These are phyloP conservation scores for Phallus indusiatus DNA, from an alignment of 768 basidiomycete species.

Conservation along the genomic window DNA sequence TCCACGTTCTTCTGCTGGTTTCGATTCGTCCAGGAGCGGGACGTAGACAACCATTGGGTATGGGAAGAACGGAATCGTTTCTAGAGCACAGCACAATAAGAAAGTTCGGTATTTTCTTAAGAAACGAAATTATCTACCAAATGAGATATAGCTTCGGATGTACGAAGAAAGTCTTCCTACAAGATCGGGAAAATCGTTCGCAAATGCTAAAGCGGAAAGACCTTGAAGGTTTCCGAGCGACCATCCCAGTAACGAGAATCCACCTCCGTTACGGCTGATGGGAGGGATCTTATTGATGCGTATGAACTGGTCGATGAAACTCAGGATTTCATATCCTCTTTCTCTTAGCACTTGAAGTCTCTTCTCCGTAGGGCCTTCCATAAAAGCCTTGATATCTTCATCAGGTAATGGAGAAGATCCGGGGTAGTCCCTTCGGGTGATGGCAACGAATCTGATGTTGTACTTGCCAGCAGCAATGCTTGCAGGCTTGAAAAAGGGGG, in stretches of 20 bases:
- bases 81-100: no score
- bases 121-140: constrained; percentile 16
- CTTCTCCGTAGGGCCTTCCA: neutral
- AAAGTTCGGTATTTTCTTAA: no score
- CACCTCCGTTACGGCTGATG: constrained; percentile 17
- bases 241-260: constrained; percentile 27
- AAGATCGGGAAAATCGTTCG: constrained; percentile 16
- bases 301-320: constrained; percentile 26
- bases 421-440: constrained; percentile 28
- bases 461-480: constrained; percentile 16
- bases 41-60: no score
- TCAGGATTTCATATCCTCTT: constrained; percentile 25
- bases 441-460: constrained; percentile 25
- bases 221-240: constrained; percentile 22
- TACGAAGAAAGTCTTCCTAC: constrained; percentile 13
- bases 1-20: no score
- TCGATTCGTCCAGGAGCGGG: no score
- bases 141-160: constrained; percentile 18
- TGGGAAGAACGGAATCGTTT: no score
- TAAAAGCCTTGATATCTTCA: constrained; percentile 17
- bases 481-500: constrained; percentile 21
- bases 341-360: constrained; percentile 16
- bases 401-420: constrained; percentile 26
- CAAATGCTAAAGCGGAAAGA: constrained; percentile 17
- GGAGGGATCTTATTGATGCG: constrained; percentile 19